Percentiles rank a stretch among this genome's conserved stretches.
phyloP scores from a whole-genome alignment of 257 asterid genomes.

The Nicotiana obtusifolia region DNA sequence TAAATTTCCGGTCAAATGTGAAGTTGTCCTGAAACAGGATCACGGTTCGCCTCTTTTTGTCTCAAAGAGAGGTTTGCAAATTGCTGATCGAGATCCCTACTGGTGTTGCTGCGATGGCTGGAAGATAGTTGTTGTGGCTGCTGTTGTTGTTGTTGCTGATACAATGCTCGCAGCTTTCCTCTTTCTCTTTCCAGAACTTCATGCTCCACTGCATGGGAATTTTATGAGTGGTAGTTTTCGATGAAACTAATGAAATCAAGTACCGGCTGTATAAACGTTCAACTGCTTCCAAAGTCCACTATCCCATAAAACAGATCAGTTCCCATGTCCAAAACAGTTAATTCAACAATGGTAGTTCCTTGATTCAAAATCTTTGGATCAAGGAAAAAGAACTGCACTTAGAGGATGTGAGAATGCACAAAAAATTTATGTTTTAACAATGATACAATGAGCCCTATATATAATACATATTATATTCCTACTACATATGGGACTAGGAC shows the following conservation, averaged over 20 bases:
- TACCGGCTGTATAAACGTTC: background rate
- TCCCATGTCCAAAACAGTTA: background rate
- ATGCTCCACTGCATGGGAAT: conserved; percentile 75
- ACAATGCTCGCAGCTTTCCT: conserved; percentile 58
- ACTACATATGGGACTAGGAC: too few relatives aligned
- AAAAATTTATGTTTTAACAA: too few relatives aligned
- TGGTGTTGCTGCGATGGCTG: conserved; percentile 54
- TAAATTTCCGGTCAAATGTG: conserved; percentile 38
- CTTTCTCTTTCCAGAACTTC: conserved; percentile 88
- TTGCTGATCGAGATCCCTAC: conserved; percentile 78
- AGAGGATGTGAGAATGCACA: too few relatives aligned
- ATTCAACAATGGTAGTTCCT: background rate
- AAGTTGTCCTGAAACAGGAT: conserved; percentile 54
- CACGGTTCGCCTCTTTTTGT: conserved; percentile 52
- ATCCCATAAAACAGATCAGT: background rate
- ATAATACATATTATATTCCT: too few relatives aligned
- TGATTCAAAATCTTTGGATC: background rate
- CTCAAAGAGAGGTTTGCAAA: conserved; percentile 70
- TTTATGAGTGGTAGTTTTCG: background rate
- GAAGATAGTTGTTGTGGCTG: conserved; percentile 37
- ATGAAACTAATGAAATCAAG: background rate
- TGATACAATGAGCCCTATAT: too few relatives aligned
- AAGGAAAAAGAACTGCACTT: background rate
- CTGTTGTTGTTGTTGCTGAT: conserved; percentile 46
- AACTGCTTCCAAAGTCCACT: background rate